Conservation (phyloP, 768 basidiomycete genomes). For the Pulveroboletus sp. region DNA sequence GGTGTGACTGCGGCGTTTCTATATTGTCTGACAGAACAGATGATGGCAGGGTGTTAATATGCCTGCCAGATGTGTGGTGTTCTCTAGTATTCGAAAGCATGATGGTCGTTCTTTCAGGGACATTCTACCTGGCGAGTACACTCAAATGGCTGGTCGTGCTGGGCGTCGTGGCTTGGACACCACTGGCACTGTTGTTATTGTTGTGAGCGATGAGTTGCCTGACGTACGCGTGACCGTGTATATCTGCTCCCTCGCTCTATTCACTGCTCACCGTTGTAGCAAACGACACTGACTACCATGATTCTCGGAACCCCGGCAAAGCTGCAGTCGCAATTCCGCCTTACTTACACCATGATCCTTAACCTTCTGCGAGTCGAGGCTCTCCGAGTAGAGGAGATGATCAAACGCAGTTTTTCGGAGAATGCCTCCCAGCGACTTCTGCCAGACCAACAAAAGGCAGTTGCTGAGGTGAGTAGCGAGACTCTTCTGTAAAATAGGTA, state of each 20-base stretch:
- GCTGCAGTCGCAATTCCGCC: slow-evolving; percentile 90
- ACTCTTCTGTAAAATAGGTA: slow-evolving; percentile 3
- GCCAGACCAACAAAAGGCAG: slow-evolving; percentile 89
- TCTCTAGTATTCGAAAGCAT: slow-evolving; percentile 91
- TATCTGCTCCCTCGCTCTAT: background rate
- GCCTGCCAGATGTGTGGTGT: slow-evolving; percentile 97
- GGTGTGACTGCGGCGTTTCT: slow-evolving; percentile 8
- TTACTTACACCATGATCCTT: slow-evolving; percentile 99
- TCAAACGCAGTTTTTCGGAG: slow-evolving; percentile 97
- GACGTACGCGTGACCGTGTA: slow-evolving; percentile 51
- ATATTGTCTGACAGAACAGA: slow-evolving; percentile 8
- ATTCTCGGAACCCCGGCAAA: slow-evolving; percentile 93
- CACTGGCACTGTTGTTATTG: slow-evolving; percentile 93
- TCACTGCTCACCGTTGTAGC: slow-evolving; percentile 38
- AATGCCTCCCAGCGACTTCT: slow-evolving; percentile 89
- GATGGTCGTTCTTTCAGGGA: slow-evolving; percentile 92
- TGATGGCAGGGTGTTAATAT: slow-evolving; percentile 88
- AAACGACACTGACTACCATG: slow-evolving; percentile 74
- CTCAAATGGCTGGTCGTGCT: slow-evolving; percentile 98
- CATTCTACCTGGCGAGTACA: slow-evolving; percentile 88
- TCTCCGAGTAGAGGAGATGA: slow-evolving; percentile 97
- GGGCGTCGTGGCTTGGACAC: slow-evolving; percentile 92
- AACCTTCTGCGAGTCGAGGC: slow-evolving; percentile 96
- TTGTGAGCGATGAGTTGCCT: slow-evolving; percentile 77
- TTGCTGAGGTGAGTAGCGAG: slow-evolving; percentile 58